phyloP scores from a whole-genome alignment of 257 asterid genomes.

The Striga asiatica region DNA sequence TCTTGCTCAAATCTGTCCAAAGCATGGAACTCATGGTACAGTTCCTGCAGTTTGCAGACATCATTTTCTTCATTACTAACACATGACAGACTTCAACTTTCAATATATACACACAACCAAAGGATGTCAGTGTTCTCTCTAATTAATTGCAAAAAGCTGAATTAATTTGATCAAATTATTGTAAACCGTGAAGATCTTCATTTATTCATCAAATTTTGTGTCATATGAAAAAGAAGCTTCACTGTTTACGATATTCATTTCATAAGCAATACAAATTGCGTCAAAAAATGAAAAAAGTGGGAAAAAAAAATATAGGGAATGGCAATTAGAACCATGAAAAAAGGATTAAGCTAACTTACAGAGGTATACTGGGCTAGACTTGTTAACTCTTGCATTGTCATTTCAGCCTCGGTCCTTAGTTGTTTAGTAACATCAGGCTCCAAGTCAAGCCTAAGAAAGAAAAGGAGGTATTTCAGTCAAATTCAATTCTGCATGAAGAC shows the following conservation, averaged over 20 bases:
- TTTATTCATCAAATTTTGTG: neutral
- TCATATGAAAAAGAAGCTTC: neutral
- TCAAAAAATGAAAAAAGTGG: neutral
- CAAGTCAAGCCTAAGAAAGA: conserved; percentile 64
- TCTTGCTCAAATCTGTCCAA: conserved; percentile 91
- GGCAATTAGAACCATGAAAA: neutral
- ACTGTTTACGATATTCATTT: neutral
- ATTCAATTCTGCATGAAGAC: conserved; percentile 10
- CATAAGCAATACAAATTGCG: neutral
- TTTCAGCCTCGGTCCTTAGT: conserved; percentile 65
- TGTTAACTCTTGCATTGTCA: conserved; percentile 80
- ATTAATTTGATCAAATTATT: neutral
- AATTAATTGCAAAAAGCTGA: neutral
- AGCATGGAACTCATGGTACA: conserved; percentile 90
- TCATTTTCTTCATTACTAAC: conserved; percentile 12
- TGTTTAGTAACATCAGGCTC: conserved; percentile 56
- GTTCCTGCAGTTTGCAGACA: conserved; percentile 52
- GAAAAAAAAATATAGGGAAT: neutral
- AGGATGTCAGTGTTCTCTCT: neutral
- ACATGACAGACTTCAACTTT: conserved; percentile 1
- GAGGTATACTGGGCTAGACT: conserved; percentile 88
- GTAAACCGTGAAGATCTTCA: neutral
- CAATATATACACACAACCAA: neutral
- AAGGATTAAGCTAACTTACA: conserved; percentile 61
- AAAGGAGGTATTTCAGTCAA: conserved; percentile 14